Evolutionary conservation across 2,329 filamentous ascomycete genomes (phyloP), one percentile per base, ranked within the genome.

Genomic region (Fusarium heterosporum): DNA sequence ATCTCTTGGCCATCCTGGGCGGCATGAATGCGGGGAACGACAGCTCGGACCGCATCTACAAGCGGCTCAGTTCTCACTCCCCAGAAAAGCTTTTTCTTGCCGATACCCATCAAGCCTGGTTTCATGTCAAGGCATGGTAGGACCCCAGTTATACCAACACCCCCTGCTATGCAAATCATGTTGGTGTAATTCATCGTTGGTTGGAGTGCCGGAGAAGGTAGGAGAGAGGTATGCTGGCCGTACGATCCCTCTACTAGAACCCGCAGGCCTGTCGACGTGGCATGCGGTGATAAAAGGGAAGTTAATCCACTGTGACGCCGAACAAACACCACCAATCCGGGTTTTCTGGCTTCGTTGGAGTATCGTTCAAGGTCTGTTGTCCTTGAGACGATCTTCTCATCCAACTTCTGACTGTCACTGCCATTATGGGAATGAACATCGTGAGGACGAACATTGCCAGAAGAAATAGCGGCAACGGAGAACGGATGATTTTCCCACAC

Each of bases 401-500:
- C 56, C 32, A 16, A 16, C 3, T n/a, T 8, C 2, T 4, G n/a
- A 6, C 12, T 10, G 6, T 17, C 9, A 10, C 11, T 55, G 7
- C 60, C 52, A 4, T 68, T 64, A 10, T 55, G 51, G 9, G 56
- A 53, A 19, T 30, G 49, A 9, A 39, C 50, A 8, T 2, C 2
- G 8, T 4, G 26, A 4, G 2, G 7, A 1, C 3, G 7, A 17
- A 5, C 14, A 17, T 42, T 40, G 8, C 61, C 63, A 7, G 62
- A 55, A 47, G 65, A 70, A 42, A 48, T 40, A 8, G 52, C 61
- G 10, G 72, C 66, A 4, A 75, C 69, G 3, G 74, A 76, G 47
- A 77, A 76, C 1, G 75, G 74, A 30, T 77, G 74, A 39, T 70
- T 75, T 40, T 76, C 75, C 75, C 74, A 76, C 22, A 74, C 40